Percentiles rank a stretch among this genome's conserved stretches.
Conservation (phyloP, 305 asterid species). For the Ilex paraguariensis region DNA sequence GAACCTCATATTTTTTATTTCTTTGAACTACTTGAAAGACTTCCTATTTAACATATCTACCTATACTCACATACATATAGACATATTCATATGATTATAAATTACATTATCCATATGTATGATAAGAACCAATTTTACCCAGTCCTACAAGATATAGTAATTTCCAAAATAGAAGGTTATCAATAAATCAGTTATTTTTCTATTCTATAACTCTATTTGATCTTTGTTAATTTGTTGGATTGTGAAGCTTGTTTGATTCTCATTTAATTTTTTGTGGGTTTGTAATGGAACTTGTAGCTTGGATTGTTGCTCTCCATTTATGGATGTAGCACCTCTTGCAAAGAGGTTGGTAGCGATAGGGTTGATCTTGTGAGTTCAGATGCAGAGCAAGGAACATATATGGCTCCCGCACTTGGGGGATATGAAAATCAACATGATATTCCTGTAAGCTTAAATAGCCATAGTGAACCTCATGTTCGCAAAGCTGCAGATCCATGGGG, state of each 20-base stretch:
- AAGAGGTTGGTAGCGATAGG: slow-evolving; percentile 23
- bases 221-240: background rate
- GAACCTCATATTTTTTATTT: background rate
- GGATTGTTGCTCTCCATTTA: slow-evolving; percentile 50
- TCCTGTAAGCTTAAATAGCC: slow-evolving; percentile 23
- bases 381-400: slow-evolving; percentile 42
- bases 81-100: too few species aligned
- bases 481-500: slow-evolving; percentile 59
- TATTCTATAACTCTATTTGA: background rate
- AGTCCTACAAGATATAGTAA: too few species aligned
- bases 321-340: slow-evolving; percentile 41
- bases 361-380: slow-evolving; percentile 24
- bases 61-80: too few species aligned
- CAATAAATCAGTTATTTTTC: background rate
- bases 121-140: too few species aligned
- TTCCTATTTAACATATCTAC: too few species aligned
- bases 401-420: slow-evolving; percentile 36
- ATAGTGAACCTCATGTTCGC: slow-evolving; percentile 25
- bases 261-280: slow-evolving; percentile 7
- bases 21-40: background rate
- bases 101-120: too few species aligned
- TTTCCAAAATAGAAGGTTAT: background rate
- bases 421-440: slow-evolving; percentile 18
- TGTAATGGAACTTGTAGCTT: slow-evolving; percentile 40
- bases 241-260: background rate